A percentile compares a stretch with the other conserved stretches of the same genome.
phyloP scores from a whole-genome alignment of 1,284 basidiomycete species.

The Crepidotus sp. region DNA sequence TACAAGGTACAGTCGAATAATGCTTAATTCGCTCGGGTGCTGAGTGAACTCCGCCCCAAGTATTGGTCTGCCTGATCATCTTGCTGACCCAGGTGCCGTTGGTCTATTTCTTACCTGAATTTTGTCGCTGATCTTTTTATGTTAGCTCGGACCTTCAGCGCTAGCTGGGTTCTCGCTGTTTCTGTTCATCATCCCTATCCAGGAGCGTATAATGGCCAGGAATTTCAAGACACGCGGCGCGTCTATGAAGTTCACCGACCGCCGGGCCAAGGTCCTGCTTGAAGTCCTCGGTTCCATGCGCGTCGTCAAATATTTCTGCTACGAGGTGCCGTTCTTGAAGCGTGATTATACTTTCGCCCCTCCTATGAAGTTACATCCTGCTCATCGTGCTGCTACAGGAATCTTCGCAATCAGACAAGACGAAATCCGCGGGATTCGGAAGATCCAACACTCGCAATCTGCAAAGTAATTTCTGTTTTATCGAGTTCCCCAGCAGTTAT shows the following conservation, averaged over 20 bases:
- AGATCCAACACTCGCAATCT: constrained; percentile 53
- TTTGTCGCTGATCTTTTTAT: not conserved
- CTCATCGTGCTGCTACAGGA: constrained; percentile 27
- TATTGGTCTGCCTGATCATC: constrained; percentile 51
- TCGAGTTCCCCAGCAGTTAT: not conserved
- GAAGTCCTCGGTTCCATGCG: constrained; percentile 66
- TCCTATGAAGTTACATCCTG: not conserved
- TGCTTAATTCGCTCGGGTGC: not conserved
- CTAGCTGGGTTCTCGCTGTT: constrained; percentile 74
- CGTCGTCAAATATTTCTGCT: constrained; percentile 71
- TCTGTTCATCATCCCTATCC: constrained; percentile 58
- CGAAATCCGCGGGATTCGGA: constrained; percentile 48
- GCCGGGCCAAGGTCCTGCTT: constrained; percentile 55
- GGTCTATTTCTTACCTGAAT: not conserved
- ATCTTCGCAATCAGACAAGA: constrained; percentile 44
- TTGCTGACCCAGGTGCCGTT: constrained; percentile 45
- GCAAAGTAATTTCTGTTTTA: constrained; percentile 37
- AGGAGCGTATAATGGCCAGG: constrained; percentile 61
- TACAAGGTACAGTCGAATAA: constrained; percentile 31
- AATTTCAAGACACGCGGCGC: constrained; percentile 54
- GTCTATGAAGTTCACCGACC: constrained; percentile 66
- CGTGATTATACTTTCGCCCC: constrained; percentile 29
- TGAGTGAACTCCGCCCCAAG: constrained; percentile 14
- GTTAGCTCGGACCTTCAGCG: constrained; percentile 64
- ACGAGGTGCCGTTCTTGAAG: constrained; percentile 56